phyloP scores from a whole-genome alignment of 23 red algal species.

The Pyropia haitanensis region DNA sequence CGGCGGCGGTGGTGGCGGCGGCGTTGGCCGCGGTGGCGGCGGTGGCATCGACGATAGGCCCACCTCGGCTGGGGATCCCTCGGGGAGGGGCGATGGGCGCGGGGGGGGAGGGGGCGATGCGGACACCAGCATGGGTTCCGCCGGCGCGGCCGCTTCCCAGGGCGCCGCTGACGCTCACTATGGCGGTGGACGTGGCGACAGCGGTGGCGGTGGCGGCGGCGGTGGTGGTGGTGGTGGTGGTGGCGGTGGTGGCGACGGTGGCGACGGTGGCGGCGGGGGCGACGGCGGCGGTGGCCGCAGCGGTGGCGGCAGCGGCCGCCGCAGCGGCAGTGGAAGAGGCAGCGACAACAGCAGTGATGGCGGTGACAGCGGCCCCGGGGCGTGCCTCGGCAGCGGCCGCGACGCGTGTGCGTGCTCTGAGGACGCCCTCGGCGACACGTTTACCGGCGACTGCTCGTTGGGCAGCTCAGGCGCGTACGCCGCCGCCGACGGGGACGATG shows the following conservation, averaged over 20 bases:
- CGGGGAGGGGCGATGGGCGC: no score
- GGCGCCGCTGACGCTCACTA: no score
- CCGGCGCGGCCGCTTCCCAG: no score
- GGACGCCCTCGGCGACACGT: neutral
- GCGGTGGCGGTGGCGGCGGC: slow-evolving; percentile 14
- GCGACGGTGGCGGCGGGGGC: neutral
- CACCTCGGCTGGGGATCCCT: no score
- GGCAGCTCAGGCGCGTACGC: slow-evolving; percentile 3
- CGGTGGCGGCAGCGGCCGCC: neutral
- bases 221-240: slow-evolving; percentile 13
- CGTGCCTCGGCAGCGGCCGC: neutral
- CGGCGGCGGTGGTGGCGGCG: no score
- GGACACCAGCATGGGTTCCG: no score
- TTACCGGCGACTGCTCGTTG: neutral
- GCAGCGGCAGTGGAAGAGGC: neutral
- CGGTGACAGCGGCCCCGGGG: neutral
- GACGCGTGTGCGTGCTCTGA: neutral
- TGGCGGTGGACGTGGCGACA: no score
- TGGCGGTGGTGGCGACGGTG: slow-evolving; percentile 9
- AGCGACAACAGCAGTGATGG: neutral
- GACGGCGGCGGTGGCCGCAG: neutral
- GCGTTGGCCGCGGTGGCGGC: no score
- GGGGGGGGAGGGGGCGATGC: no score
- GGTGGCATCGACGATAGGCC: no score
- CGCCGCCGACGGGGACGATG: no score